Percentiles rank a stretch among this genome's conserved stretches.
phyloP scores from a whole-genome alignment of 495 filamentous ascomycete species.

The Aspergillus panamensis region DNA sequence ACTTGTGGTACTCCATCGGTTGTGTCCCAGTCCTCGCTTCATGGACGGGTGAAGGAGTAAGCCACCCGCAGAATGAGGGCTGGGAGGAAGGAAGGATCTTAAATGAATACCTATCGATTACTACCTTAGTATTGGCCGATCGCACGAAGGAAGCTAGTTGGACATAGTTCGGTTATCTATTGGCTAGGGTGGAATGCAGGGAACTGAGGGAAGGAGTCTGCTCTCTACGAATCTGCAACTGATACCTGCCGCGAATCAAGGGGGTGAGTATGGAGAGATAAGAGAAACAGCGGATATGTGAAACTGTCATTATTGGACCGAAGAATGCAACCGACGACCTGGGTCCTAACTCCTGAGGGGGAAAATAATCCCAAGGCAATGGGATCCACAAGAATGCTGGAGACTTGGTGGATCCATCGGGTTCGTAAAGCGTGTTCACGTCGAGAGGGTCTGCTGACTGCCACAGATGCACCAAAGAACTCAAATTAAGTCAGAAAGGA shows the following conservation, averaged over 20 bases:
- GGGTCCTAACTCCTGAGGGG: not conserved
- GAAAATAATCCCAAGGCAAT: no score
- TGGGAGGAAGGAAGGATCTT: slow-evolving; percentile 6
- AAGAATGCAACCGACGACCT: not conserved
- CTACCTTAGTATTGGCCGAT: no score
- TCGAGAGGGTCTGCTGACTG: no score
- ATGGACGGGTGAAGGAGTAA: not conserved
- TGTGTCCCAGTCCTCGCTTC: not conserved
- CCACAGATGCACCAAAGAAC: no score
- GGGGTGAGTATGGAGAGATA: not conserved
- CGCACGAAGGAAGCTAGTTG: not conserved
- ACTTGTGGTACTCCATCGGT: slow-evolving; percentile 14
- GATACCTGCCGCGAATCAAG: not conserved
- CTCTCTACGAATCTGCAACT: not conserved
- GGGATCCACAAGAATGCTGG: not conserved
- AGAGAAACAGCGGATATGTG: not conserved
- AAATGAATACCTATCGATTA: no score
- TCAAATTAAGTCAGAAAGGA: no score
- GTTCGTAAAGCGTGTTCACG: no score
- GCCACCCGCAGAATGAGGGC: not conserved
- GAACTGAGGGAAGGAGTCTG: not conserved
- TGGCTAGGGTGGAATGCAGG: not conserved
- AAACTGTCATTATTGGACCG: not conserved
- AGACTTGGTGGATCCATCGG: no score
- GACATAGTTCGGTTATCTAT: not conserved